phyloP scores from a whole-genome alignment of 495 filamentous ascomycete species.

The Recurvomyces mirabilis region DNA sequence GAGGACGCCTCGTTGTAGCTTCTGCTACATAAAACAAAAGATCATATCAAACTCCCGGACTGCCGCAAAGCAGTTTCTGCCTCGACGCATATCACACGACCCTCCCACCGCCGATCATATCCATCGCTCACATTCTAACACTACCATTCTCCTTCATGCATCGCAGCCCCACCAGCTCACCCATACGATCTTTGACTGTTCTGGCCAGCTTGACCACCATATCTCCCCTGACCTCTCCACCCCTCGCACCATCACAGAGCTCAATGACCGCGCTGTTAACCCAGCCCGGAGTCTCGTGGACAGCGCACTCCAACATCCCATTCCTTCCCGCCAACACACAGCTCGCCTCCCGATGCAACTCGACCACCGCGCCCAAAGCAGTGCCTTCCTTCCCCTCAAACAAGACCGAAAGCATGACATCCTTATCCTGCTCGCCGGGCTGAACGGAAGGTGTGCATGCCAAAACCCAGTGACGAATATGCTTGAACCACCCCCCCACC shows the following conservation, averaged over 20 bases:
- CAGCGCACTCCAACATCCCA: background rate
- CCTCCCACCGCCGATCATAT: too few relatives aligned
- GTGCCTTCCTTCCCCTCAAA: background rate
- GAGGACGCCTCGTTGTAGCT: too few relatives aligned
- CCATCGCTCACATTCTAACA: background rate
- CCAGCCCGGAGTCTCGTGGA: slow-evolving; percentile 8
- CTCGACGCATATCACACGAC: too few relatives aligned
- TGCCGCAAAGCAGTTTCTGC: too few relatives aligned
- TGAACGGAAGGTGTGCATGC: background rate
- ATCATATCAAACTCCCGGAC: too few relatives aligned
- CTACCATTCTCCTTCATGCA: too few relatives aligned
- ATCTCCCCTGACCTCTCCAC: background rate
- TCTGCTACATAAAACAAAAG: too few relatives aligned
- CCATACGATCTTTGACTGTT: background rate
- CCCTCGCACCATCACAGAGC: background rate
- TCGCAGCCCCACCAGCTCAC: background rate
- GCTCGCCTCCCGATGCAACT: slow-evolving; percentile 10
- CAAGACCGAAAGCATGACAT: background rate
- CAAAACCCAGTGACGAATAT: slow-evolving; percentile 9
- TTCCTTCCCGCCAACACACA: slow-evolving; percentile 3
- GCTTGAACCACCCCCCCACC: slow-evolving; percentile 4
- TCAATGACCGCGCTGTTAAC: slow-evolving; percentile 9
- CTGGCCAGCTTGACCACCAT: slow-evolving; percentile 1
- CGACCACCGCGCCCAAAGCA: slow-evolving; percentile 1
- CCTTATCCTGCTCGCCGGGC: background rate